Conservation (phyloP, 345 rosid species). For the Gossypium thurberi region DNA sequence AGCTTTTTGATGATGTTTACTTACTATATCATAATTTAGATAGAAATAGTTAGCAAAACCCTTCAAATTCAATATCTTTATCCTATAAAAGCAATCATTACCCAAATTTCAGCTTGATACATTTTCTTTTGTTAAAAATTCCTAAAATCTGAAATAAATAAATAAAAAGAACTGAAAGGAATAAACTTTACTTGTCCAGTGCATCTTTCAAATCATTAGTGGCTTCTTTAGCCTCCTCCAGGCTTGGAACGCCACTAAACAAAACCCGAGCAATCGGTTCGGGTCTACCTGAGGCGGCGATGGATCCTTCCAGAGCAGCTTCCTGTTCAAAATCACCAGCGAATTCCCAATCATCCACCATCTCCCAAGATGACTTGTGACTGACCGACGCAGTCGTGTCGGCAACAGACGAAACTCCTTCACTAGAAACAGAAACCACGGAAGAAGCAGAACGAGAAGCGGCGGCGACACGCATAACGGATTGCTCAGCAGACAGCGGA, state of each 20-base stretch:
- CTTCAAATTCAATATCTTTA: not conserved
- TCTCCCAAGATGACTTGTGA: conserved; percentile 28
- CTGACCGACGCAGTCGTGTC: conserved; percentile 1
- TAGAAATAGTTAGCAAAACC: not conserved
- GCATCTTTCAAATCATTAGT: conserved; percentile 46
- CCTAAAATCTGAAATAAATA: not conserved
- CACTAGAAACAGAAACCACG: conserved; percentile 6
- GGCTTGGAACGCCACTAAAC: conserved; percentile 37
- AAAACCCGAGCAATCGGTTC: conserved; percentile 43
- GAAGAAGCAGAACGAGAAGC: conserved; percentile 1
- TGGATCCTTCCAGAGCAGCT: not conserved
- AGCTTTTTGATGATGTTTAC: too few relatives aligned
- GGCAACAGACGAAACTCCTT: not conserved
- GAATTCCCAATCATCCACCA: conserved; percentile 45
- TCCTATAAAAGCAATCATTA: not conserved
- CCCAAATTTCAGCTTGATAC: not conserved
- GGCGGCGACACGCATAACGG: conserved; percentile 8
- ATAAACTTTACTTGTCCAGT: conserved; percentile 17
- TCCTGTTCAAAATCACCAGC: conserved; percentile 33
- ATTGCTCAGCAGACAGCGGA: conserved; percentile 1
- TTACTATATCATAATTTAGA: too few relatives aligned
- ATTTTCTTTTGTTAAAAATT: not conserved
- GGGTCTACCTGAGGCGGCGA: not conserved
- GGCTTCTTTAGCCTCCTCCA: conserved; percentile 46
- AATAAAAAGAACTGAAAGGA: not conserved